Evolutionary conservation across 2,329 filamentous ascomycete species (phyloP).

Genomic region (Endoconidiophora laricicola): DNA sequence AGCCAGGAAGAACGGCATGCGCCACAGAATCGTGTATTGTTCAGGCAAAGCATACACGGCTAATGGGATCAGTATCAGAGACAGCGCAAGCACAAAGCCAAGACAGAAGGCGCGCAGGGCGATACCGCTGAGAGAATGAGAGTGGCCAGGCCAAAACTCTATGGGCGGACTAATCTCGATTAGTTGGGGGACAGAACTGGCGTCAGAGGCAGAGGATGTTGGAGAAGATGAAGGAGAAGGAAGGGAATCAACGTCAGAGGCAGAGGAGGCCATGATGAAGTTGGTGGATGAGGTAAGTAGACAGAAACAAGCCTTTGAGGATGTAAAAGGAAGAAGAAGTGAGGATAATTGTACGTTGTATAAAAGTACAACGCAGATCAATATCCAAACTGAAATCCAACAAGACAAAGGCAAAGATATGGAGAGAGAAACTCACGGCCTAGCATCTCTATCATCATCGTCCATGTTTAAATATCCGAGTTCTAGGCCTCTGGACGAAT

Average conservation of each 20-base stretch:
- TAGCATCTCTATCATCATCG: neutral
- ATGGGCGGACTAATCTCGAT: neutral
- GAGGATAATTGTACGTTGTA: no score
- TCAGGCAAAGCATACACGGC: constrained; percentile 18
- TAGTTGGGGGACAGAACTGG: no score
- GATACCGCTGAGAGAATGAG: constrained; percentile 43
- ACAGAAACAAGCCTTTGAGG: no score
- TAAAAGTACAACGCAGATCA: no score
- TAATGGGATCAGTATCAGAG: constrained; percentile 18
- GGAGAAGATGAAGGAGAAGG: no score
- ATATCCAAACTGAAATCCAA: no score
- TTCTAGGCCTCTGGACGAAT: neutral
- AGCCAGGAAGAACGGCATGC: constrained; percentile 47
- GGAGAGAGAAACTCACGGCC: neutral
- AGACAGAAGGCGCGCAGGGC: constrained; percentile 40
- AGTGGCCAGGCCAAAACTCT: constrained; percentile 28
- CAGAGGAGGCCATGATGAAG: no score
- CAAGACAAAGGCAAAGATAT: neutral
- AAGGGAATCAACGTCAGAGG: no score
- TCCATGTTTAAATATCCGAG: no score
- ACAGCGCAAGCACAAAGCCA: constrained; percentile 27
- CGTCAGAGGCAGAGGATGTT: no score
- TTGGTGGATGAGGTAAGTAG: no score
- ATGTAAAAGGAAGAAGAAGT: no score
- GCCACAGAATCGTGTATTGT: constrained; percentile 33